Evolutionary conservation across 192 early-diverging fungal species (phyloP).

Genomic region (Spizellomyces punctatus): DNA sequence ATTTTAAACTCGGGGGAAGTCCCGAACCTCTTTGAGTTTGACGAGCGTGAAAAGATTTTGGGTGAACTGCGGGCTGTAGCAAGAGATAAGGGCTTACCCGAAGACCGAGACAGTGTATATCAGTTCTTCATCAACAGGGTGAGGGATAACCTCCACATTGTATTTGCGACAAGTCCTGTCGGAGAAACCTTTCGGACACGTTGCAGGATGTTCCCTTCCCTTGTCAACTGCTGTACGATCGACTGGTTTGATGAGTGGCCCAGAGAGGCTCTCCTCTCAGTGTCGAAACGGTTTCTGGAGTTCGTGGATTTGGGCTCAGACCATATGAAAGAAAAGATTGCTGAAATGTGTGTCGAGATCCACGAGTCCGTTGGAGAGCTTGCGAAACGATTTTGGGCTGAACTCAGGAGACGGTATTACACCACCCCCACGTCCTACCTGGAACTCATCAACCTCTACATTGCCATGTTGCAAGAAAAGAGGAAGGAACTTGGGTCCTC

Average conservation of each 20-base stretch:
- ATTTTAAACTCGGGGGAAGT: slow-evolving; percentile 67
- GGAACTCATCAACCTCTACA: slow-evolving; percentile 63
- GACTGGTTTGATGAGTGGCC: slow-evolving; percentile 72
- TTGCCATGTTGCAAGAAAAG: slow-evolving; percentile 61
- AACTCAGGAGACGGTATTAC: slow-evolving; percentile 57
- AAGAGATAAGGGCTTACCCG: slow-evolving; percentile 54
- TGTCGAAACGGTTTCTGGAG: slow-evolving; percentile 58
- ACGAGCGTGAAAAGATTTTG: slow-evolving; percentile 64
- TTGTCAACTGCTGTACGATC: slow-evolving; percentile 66
- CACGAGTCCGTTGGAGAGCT: slow-evolving; percentile 56
- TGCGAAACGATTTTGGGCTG: slow-evolving; percentile 53
- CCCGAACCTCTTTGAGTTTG: slow-evolving; percentile 62
- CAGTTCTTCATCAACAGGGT: slow-evolving; percentile 66
- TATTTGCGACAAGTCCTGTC: slow-evolving; percentile 61
- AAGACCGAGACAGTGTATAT: slow-evolving; percentile 61
- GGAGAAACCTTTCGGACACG: slow-evolving; percentile 60
- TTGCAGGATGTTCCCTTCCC: slow-evolving; percentile 62
- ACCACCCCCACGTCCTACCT: slow-evolving; percentile 64
- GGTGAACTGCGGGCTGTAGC: slow-evolving; percentile 55
- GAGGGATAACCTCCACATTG: slow-evolving; percentile 63
- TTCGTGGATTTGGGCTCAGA: slow-evolving; percentile 63
- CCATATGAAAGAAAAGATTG: slow-evolving; percentile 59
- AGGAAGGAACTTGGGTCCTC: slow-evolving; percentile 54
- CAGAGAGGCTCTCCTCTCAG: slow-evolving; percentile 57
- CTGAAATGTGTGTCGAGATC: slow-evolving; percentile 63